phyloP scores from a whole-genome alignment of 768 basidiomycete species.

The Rhizopogon vesiculosus region DNA sequence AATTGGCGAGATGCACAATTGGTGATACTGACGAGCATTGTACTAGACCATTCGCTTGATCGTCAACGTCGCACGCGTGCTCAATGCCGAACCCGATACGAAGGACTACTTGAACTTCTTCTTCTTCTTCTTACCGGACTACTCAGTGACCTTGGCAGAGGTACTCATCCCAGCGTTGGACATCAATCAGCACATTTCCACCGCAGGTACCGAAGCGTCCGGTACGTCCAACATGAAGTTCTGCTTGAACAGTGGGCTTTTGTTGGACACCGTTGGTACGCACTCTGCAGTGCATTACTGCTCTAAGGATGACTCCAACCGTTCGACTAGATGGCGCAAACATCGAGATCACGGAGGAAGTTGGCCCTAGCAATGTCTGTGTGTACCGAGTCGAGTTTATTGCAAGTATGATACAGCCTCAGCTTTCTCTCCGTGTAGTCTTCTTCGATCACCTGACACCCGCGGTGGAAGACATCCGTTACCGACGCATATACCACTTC shows the following conservation, averaged over 20 bases:
- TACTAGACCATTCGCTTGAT: conserved; percentile 92
- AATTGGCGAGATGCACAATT: background rate
- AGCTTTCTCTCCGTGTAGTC: conserved; percentile 40
- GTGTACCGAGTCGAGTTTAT: conserved; percentile 30
- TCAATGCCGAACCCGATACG: conserved; percentile 77
- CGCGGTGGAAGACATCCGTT: conserved; percentile 81
- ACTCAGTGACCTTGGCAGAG: conserved; percentile 81
- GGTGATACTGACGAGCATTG: background rate
- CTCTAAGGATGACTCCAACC: background rate
- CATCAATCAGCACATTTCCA: conserved; percentile 95
- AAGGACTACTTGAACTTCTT: conserved; percentile 82
- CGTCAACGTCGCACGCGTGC: conserved; percentile 75
- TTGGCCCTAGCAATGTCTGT: conserved; percentile 91
- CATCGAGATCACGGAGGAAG: conserved; percentile 95
- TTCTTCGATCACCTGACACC: conserved; percentile 89
- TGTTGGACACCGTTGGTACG: conserved; percentile 77
- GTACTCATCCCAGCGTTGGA: conserved; percentile 89
- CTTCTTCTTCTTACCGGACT: conserved; percentile 95
- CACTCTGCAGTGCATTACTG: background rate
- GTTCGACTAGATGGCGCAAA: conserved; percentile 75
- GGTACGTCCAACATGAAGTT: conserved; percentile 89
- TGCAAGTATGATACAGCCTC: background rate
- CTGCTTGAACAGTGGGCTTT: conserved; percentile 81
- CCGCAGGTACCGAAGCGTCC: conserved; percentile 90
- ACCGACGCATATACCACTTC: conserved; percentile 79